Evolutionary conservation across 345 rosid genomes (phyloP).

Genomic region (Hypericum androsaemum): DNA sequence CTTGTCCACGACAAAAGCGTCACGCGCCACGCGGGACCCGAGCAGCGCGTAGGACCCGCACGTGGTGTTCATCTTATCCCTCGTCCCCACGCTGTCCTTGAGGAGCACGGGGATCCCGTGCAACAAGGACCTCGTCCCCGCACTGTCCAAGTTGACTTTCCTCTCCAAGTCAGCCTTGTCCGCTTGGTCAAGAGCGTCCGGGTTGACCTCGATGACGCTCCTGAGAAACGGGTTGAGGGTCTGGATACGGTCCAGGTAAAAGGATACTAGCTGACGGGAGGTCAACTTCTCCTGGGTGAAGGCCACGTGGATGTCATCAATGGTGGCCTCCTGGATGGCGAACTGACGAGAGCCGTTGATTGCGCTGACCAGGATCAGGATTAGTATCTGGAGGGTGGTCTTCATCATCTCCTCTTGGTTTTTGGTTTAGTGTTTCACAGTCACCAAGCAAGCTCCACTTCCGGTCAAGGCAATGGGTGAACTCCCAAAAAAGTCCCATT

Average conservation of each 20-base stretch:
- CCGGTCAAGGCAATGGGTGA: too few relatives aligned
- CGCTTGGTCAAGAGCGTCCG: conserved; percentile 24
- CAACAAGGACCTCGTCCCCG: conserved; percentile 7
- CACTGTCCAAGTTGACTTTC: background rate
- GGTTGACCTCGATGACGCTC: conserved; percentile 24
- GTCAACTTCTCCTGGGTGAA: conserved; percentile 18
- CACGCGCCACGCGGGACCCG: conserved; percentile 25
- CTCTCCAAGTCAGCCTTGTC: conserved; percentile 18
- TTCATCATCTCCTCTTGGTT: too few relatives aligned
- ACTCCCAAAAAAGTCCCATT: too few relatives aligned
- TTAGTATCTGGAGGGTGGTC: too few relatives aligned
- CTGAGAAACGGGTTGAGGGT: conserved; percentile 22
- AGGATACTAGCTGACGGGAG: conserved; percentile 19
- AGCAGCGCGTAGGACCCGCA: conserved; percentile 32
- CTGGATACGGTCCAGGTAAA: conserved; percentile 20
- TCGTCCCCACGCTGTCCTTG: conserved; percentile 29
- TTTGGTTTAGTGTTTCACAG: too few relatives aligned
- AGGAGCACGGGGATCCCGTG: conserved; percentile 39
- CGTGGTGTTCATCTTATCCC: conserved; percentile 21
- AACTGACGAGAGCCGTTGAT: background rate
- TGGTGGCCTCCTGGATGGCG: conserved; percentile 19
- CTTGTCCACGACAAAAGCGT: conserved; percentile 30
- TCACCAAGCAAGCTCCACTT: too few relatives aligned
- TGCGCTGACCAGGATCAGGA: background rate
- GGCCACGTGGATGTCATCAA: conserved; percentile 16